Evolutionary conservation across 805 yeast genomes (phyloP).

Genomic region (Yarrowia deformans): DNA sequence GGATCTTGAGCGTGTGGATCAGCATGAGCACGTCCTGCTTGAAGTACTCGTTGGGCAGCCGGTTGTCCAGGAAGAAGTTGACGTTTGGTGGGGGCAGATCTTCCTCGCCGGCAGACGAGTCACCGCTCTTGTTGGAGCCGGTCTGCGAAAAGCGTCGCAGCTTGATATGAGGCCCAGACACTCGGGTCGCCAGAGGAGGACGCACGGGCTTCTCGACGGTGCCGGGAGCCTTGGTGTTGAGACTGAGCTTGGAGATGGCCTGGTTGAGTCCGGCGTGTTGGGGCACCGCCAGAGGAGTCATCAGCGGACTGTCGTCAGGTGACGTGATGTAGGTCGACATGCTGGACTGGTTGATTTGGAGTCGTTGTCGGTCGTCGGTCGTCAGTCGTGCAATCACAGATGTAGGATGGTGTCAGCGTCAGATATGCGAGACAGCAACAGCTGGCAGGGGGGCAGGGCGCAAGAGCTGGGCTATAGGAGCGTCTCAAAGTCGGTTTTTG

Average conservation of each 20-base stretch:
- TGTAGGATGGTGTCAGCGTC: constrained; percentile 23
- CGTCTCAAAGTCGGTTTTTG: too few species aligned
- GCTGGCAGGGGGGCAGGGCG: constrained; percentile 20
- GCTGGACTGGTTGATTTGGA: too few species aligned
- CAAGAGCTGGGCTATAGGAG: too few species aligned
- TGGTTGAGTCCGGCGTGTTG: constrained; percentile 15
- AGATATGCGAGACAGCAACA: constrained; percentile 35
- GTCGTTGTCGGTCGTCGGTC: too few species aligned
- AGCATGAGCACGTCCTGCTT: constrained; percentile 78
- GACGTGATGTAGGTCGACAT: too few species aligned
- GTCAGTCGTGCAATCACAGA: too few species aligned
- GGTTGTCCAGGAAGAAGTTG: constrained; percentile 41
- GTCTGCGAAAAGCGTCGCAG: constrained; percentile 29
- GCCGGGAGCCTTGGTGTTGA: constrained; percentile 30
- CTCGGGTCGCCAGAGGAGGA: constrained; percentile 31
- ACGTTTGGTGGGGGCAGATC: constrained; percentile 53
- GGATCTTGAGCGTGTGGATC: constrained; percentile 66
- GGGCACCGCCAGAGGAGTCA: constrained; percentile 31
- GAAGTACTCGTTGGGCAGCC: constrained; percentile 83
- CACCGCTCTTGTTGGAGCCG: constrained; percentile 11
- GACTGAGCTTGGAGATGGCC: constrained; percentile 33
- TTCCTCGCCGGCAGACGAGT: constrained; percentile 43
- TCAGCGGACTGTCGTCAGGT: constrained; percentile 33
- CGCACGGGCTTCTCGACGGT: constrained; percentile 28
- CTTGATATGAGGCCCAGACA: constrained; percentile 29